These are phyloP conservation scores for Xylariomycetidae sp. DNA, from an alignment of 2,329 filamentous ascomycete species.

Conservation along the genomic window DNA sequence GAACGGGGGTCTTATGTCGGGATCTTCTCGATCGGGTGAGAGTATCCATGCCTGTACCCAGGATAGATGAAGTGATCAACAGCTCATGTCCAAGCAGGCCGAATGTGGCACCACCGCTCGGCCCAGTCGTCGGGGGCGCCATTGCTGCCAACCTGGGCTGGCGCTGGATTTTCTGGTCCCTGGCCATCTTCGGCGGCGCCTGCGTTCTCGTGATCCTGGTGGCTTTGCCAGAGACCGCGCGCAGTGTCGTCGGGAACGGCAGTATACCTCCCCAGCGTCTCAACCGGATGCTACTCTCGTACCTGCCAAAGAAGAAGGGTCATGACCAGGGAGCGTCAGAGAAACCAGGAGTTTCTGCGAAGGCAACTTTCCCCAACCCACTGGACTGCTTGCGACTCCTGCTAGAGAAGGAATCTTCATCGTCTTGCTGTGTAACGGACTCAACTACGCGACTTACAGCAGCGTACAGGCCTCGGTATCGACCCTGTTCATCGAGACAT, in stretches of 20 bases:
- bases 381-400: neutral
- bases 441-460: neutral
- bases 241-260: slow-evolving; percentile 10
- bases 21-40: slow-evolving; percentile 23
- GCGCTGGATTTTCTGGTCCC: slow-evolving; percentile 43
- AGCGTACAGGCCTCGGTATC: neutral
- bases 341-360: neutral
- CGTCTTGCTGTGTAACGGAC: neutral
- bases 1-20: slow-evolving; percentile 48
- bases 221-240: slow-evolving; percentile 31
- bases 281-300: neutral
- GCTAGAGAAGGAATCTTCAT: neutral
- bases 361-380: neutral
- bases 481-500: neutral
- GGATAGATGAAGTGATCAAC: no score
- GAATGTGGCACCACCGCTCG: slow-evolving; percentile 13
- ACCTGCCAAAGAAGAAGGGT: neutral
- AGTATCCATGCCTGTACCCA: no score
- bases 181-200: slow-evolving; percentile 30
- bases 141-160: slow-evolving; percentile 41
- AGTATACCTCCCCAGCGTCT: neutral
- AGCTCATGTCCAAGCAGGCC: neutral
- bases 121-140: slow-evolving; percentile 42
- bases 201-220: slow-evolving; percentile 31
- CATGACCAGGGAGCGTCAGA: slow-evolving; percentile 10